Percentiles rank a stretch among this genome's conserved stretches.
Conservation (phyloP, 495 filamentous ascomycete species). For the Sordaria brevicollis region DNA sequence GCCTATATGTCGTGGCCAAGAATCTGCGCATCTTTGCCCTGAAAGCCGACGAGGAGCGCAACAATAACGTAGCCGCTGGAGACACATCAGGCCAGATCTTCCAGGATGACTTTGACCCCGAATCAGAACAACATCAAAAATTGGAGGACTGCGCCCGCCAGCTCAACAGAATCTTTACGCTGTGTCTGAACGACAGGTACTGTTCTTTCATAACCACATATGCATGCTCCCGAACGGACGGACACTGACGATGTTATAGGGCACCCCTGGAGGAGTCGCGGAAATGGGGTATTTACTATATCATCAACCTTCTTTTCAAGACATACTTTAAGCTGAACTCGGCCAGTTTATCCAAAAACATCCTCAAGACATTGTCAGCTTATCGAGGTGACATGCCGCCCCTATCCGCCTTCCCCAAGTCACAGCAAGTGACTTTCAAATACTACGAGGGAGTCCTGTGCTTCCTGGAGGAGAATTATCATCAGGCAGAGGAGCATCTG, state of each 20-base stretch:
- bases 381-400: slow-evolving; percentile 68
- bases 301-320: slow-evolving; percentile 88
- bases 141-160: slow-evolving; percentile 82
- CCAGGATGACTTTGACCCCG: slow-evolving; percentile 66
- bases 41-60: slow-evolving; percentile 63
- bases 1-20: slow-evolving; percentile 73
- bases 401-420: slow-evolving; percentile 64
- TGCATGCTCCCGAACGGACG: background rate
- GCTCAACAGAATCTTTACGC: slow-evolving; percentile 77
- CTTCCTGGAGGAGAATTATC: slow-evolving; percentile 90
- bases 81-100: slow-evolving; percentile 38
- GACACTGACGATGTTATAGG: slow-evolving; percentile 34
- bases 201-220: slow-evolving; percentile 16
- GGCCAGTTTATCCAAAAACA: slow-evolving; percentile 80
- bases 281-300: slow-evolving; percentile 95
- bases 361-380: slow-evolving; percentile 69
- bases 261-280: slow-evolving; percentile 78
- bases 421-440: slow-evolving; percentile 91
- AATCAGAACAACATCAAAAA: slow-evolving; percentile 62
- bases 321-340: slow-evolving; percentile 95
- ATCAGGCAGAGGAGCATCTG: slow-evolving; percentile 70
- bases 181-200: slow-evolving; percentile 83
- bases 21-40: slow-evolving; percentile 81
- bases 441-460: slow-evolving; percentile 86
- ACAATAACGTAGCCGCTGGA: slow-evolving; percentile 36